Evolutionary conservation across 177 flowering plant genomes (phyloP).

Genomic region (Vitis hybrid): DNA sequence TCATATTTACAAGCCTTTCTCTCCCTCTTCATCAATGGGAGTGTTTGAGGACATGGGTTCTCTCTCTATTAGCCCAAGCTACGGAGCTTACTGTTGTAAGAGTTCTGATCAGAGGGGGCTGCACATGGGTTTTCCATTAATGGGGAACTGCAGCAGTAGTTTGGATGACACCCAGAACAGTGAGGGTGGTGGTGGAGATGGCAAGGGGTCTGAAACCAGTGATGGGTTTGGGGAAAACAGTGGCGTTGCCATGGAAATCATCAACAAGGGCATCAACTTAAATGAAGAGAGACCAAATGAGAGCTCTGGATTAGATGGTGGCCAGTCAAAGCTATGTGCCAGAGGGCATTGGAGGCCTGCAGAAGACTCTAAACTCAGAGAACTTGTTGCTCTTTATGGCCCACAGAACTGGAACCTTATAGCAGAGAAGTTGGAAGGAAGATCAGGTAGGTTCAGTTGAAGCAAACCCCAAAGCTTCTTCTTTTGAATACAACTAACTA

Average conservation of each 20-base stretch:
- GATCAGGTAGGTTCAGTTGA: slow-evolving; percentile 2
- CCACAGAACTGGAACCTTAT: slow-evolving; percentile 4
- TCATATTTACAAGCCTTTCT: background rate
- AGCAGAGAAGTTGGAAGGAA: slow-evolving; percentile 3
- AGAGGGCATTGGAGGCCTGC: slow-evolving; percentile 6
- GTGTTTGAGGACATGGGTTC: background rate
- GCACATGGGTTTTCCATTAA: background rate
- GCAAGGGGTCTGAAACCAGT: background rate
- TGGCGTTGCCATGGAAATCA: background rate
- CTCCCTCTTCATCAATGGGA: background rate
- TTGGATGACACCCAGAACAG: background rate
- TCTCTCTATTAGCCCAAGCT: background rate
- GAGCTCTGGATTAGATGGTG: background rate
- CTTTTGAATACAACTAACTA: background rate
- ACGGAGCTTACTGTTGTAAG: background rate
- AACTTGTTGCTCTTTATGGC: slow-evolving; percentile 3
- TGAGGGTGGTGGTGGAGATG: background rate
- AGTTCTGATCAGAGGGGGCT: background rate
- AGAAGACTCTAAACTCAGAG: slow-evolving; percentile 5
- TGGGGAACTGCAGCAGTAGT: background rate
- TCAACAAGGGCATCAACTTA: background rate
- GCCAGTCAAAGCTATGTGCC: background rate
- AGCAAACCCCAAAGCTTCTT: background rate
- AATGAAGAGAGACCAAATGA: background rate
- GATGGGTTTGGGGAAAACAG: background rate